These are phyloP conservation scores for Apodospora peruviana DNA, from an alignment of 495 filamentous ascomycete species.

Conservation along the genomic window DNA sequence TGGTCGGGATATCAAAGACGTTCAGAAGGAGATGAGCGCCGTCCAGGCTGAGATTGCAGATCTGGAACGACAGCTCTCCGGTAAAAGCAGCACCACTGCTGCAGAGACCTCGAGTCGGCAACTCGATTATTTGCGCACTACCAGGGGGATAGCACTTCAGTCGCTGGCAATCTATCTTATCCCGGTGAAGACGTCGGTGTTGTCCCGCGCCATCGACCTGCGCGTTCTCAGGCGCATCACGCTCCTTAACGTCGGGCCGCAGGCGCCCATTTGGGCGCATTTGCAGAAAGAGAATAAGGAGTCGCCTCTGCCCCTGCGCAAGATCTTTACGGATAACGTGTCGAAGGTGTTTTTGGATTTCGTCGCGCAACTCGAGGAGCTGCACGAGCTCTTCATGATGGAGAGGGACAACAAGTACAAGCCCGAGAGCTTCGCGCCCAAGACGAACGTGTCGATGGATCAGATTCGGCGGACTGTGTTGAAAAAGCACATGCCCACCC, in stretches of 20 bases:
- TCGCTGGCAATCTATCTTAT: constrained; percentile 51
- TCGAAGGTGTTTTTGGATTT: constrained; percentile 45
- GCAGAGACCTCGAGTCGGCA: constrained; percentile 11
- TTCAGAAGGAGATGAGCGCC: constrained; percentile 16
- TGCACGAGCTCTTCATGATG: constrained; percentile 54
- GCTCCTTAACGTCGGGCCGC: constrained; percentile 55
- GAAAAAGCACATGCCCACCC: constrained; percentile 38
- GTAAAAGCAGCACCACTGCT: background rate
- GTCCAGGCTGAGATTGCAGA: constrained; percentile 19
- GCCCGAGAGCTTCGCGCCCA: constrained; percentile 42
- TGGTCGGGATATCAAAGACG: constrained; percentile 12
- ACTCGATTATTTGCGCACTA: constrained; percentile 45
- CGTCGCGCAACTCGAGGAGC: constrained; percentile 40
- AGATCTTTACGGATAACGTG: constrained; percentile 58
- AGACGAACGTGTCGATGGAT: constrained; percentile 40
- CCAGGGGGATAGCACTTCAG: constrained; percentile 48
- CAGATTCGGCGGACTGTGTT: constrained; percentile 47
- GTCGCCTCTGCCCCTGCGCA: constrained; percentile 43
- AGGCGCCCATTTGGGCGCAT: constrained; percentile 51
- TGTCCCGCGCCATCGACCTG: constrained; percentile 49
- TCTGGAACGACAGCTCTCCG: constrained; percentile 10
- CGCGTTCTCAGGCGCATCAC: constrained; percentile 46
- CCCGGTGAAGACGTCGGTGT: constrained; percentile 47
- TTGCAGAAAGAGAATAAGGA: constrained; percentile 46
- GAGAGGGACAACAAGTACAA: constrained; percentile 45